Conservation (phyloP, 257 asterid species). For the Nicotiana sylvestris region DNA sequence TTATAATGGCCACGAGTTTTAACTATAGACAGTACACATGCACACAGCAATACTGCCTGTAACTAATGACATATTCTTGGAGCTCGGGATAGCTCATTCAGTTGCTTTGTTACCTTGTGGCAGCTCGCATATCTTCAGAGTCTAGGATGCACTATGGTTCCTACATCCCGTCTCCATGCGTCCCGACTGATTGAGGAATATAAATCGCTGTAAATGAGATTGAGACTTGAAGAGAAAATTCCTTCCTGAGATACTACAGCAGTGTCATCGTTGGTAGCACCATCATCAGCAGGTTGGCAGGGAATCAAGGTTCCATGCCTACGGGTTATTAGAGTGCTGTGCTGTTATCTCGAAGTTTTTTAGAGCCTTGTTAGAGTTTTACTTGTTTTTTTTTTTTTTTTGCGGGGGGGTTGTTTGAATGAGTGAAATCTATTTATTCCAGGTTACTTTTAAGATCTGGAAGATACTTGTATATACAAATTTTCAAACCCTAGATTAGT, state of each 20-base stretch:
- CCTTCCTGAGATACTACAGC: background rate
- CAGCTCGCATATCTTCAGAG: slow-evolving; percentile 79
- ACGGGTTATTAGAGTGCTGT: background rate
- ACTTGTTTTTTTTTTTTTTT: too few relatives aligned
- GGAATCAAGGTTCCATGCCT: background rate
- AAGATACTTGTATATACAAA: background rate
- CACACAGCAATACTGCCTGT: background rate
- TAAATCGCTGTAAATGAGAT: slow-evolving; percentile 48
- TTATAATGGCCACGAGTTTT: background rate
- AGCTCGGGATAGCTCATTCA: background rate
- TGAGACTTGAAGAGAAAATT: background rate
- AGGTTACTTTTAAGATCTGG: background rate
- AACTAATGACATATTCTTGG: background rate
- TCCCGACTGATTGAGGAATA: slow-evolving; percentile 91
- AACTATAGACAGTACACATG: background rate
- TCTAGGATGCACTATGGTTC: slow-evolving; percentile 78
- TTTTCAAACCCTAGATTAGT: background rate
- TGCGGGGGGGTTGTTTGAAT: too few relatives aligned
- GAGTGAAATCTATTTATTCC: background rate
- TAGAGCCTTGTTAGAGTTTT: background rate
- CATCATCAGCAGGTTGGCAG: background rate
- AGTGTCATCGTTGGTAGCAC: background rate
- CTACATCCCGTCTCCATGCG: slow-evolving; percentile 91
- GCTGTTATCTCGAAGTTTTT: background rate
- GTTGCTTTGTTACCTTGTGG: background rate